These are phyloP conservation scores for Cutaneotrichosporon sp. DNA, from an alignment of 1,284 basidiomycete genomes.

Conservation along the genomic window DNA sequence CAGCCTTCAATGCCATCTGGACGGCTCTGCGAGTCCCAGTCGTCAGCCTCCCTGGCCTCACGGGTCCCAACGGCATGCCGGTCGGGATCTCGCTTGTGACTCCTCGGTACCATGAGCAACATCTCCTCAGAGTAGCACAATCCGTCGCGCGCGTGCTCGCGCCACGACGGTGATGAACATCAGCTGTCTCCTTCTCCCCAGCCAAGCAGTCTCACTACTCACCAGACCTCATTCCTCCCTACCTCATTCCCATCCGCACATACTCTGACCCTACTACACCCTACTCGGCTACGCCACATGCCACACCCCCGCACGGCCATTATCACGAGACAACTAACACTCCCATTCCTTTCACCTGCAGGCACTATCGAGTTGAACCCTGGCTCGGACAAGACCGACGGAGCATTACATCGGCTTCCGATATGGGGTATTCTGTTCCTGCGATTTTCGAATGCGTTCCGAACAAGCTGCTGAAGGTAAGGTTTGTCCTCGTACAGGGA, in stretches of 20 bases:
- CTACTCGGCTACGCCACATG: neutral
- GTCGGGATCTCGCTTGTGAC: slow-evolving; percentile 33
- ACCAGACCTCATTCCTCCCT: neutral
- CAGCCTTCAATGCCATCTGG: slow-evolving; percentile 37
- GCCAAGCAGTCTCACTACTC: neutral
- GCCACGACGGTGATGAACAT: neutral
- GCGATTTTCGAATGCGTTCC: neutral
- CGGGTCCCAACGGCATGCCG: slow-evolving; percentile 31
- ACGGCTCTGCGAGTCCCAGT: slow-evolving; percentile 35
- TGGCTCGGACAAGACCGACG: slow-evolving; percentile 1
- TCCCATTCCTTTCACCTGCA: neutral
- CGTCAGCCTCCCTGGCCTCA: slow-evolving; percentile 35
- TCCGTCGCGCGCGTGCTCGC: neutral
- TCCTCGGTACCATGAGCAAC: slow-evolving; percentile 28
- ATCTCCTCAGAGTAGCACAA: slow-evolving; percentile 6
- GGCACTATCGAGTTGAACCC: neutral
- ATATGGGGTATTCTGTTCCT: neutral
- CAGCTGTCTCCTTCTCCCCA: neutral
- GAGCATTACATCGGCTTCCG: neutral
- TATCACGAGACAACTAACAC: neutral
- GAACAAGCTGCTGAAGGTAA: neutral
- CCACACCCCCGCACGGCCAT: neutral
- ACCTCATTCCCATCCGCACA: slow-evolving; percentile 1
- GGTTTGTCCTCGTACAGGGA: neutral
- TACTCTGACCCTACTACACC: neutral